Base-by-base conservation (phyloP, 331 rosid species). In the Quercus tomentella region DNA sequence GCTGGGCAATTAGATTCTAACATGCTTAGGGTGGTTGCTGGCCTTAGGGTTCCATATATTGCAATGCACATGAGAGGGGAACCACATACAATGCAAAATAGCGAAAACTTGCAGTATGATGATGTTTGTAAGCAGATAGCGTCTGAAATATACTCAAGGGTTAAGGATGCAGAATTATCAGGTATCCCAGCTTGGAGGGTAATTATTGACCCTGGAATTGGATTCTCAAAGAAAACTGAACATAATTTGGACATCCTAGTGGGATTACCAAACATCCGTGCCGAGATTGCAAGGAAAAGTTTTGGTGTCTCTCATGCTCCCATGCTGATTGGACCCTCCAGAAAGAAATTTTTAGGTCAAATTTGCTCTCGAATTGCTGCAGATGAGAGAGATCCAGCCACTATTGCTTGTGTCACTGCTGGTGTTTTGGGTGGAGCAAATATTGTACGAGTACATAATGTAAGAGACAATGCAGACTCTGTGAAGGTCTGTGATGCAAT, bases 21-120 rank as follows among this genome's bases (percentile, higher is more conserved):
- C 66, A 90, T 93, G 99, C 84, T 87, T 55, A 87, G 79, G 79
- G 94, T 90, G 45, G 88, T 96, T 67, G 91, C 99, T 69, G 93
- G 83, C 57, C 99, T 96, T 56, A 83, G 82, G 77, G 97, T 90
- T 78, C 99, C 98, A 74, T 91, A 89, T 76, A 84, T 87, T 84
- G 99, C 96, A 70, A 96, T 93, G 97, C 99, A 93, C 82, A 91
- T 90, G 98, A 90, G 97, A 77, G 99, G 99, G 35, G 96, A 91
- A 41, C 98, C 94, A 7, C 87, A 87, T 56, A 87, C 93, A 3
- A 96, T 96, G 99, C 90, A 91, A 83, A 91, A 80, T 80, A 58
- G 60, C 10, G 92, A 88, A 72, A 93, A 90, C 84, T 80, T 93
- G 80, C 84, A 84, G 62, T 96, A 96, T 79, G 89, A 91, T 78